Conservation (phyloP, 2,329 filamentous ascomycete genomes). For the Anisogramma anomala region DNA sequence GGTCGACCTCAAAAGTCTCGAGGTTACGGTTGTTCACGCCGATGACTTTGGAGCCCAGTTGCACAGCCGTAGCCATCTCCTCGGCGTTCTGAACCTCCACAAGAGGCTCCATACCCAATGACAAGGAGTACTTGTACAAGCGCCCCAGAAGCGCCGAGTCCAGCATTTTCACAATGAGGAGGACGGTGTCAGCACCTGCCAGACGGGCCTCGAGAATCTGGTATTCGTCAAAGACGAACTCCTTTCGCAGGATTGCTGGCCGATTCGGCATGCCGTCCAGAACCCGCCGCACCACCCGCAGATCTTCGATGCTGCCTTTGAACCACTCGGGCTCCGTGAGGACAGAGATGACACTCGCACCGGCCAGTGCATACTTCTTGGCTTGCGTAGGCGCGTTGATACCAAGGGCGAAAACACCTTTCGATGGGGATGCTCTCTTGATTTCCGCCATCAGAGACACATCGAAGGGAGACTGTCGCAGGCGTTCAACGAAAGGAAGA, state of each 20-base stretch:
- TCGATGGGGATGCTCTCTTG: constrained; percentile 91
- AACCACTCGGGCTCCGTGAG: constrained; percentile 98
- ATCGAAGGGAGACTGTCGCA: constrained; percentile 74
- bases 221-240: constrained; percentile 97
- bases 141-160: constrained; percentile 59
- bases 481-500: constrained; percentile 65
- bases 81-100: constrained; percentile 93
- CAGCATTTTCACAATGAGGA: constrained; percentile 98
- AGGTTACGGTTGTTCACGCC: constrained; percentile 97
- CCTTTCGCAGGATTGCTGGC: constrained; percentile 84
- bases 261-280: constrained; percentile 86
- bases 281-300: constrained; percentile 75
- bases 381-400: constrained; percentile 86
- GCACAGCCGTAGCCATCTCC: constrained; percentile 81
- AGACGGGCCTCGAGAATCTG: constrained; percentile 91
- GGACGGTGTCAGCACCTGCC: constrained; percentile 84
- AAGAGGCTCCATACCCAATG: constrained; percentile 90
- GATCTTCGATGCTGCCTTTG: constrained; percentile 91
- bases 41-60: constrained; percentile 79
- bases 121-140: constrained; percentile 79
- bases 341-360: constrained; percentile 96
- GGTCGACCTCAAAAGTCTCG: constrained; percentile 91
- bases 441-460: constrained; percentile 95
- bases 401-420: constrained; percentile 81
- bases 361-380: constrained; percentile 80